Evolutionary conservation across 1,284 basidiomycete genomes (phyloP), one percentile per base, ranked within the genome.

Genomic region (Ganoderma leucocontextum): DNA sequence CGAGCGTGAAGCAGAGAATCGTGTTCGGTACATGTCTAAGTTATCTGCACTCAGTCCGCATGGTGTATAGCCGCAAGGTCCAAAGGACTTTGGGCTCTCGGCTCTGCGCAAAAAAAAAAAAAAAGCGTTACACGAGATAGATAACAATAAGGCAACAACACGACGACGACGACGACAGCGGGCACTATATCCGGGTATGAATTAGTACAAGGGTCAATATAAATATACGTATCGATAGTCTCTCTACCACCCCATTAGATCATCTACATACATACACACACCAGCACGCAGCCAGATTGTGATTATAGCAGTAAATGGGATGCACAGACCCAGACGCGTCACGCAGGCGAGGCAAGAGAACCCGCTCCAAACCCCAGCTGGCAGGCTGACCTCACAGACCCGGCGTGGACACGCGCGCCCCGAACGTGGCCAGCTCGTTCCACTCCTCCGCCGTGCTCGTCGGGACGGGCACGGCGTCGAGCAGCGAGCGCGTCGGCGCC

Each of bases 361-460:
- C 47, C 47, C 47, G n/a, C 47, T 49, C n/a, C 47, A 25, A 49
- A 22, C 22, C 47, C 47, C 42, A 4, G 41, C n/a, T n/a, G n/a
- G 41, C 13, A 22, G 29, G 1, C 29, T 1, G 29, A 29, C 29
- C 29, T 49, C 47, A 49, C 22, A 22, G 4, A 22, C 47, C 9
- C n/a, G 41, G 17, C 15, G 15, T 3, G 4, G 41, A 17, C 41
- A 15, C 41, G 41, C 47, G 47, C 57, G 35, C 29, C 29, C 29
- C n/a, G 57, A 59, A 41, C 58, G 58, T 41, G 9, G n/a, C 58
- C 6, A 59, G 58, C 22, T 59, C 58, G 38, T 38, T 60, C 58
- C 58, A 60, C 58, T 60, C 58, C 58, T 60, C 58, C 22, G 36
- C 36, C 13, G 58, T 60, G 22, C 38, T 60, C 58, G 58, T 60